phyloP scores from a whole-genome alignment of 2,329 filamentous ascomycete species.

The Paecilomyces sp. region DNA sequence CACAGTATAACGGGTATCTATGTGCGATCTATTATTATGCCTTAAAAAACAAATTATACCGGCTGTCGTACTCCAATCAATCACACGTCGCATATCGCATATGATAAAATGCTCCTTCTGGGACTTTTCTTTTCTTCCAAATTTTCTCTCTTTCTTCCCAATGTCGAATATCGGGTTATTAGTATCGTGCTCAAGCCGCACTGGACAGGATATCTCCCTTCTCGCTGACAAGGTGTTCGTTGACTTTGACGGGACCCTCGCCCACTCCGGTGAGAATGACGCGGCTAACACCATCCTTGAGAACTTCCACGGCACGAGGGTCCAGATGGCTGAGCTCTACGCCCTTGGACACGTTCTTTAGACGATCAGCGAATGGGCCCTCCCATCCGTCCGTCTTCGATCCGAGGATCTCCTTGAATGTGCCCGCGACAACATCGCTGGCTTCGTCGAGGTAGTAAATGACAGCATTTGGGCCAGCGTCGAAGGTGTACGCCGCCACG shows the following conservation, averaged over 20 bases:
- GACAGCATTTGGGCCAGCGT: conserved; percentile 93
- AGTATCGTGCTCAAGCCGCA: neutral
- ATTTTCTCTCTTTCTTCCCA: neutral
- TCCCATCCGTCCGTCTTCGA: conserved; percentile 44
- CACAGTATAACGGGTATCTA: neutral
- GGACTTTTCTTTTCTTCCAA: neutral
- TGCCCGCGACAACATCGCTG: conserved; percentile 63
- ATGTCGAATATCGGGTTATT: neutral
- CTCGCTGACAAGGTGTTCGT: conserved; percentile 67
- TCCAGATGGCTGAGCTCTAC: conserved; percentile 57
- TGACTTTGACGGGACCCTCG: conserved; percentile 74
- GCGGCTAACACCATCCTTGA: conserved; percentile 75
- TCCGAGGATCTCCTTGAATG: conserved; percentile 71
- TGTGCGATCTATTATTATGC: neutral
- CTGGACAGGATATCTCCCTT: conserved; percentile 45
- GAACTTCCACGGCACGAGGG: conserved; percentile 47
- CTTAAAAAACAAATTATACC: neutral
- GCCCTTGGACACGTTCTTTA: conserved; percentile 44
- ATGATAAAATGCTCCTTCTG: neutral
- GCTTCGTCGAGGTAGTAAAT: conserved; percentile 89
- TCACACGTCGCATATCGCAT: neutral
- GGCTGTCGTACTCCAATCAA: neutral
- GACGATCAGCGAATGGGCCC: conserved; percentile 51
- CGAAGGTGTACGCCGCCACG: conserved; percentile 92
- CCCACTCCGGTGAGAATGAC: conserved; percentile 90